A percentile compares a stretch with the other conserved stretches of the same genome.
Evolutionary conservation across 192 early-diverging fungal genomes (phyloP).

Genomic region (Gonapodya prolifera): DNA sequence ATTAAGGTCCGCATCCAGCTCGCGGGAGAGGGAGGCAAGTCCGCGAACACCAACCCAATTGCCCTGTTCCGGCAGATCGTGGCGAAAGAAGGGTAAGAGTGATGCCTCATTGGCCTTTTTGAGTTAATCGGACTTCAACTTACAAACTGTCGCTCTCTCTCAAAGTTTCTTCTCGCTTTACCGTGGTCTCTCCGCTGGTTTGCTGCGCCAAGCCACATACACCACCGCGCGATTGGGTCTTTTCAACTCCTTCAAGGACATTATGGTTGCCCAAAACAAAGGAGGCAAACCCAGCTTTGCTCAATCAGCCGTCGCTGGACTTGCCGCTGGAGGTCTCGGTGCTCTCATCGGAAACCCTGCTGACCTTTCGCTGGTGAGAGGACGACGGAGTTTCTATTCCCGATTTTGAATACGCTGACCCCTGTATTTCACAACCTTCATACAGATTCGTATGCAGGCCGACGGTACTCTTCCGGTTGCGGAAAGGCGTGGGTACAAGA

Average conservation of each 20-base stretch:
- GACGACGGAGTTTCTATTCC: not conserved
- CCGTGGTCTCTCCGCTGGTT: slow-evolving; percentile 34
- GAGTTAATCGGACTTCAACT: not conserved
- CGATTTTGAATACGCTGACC: not conserved
- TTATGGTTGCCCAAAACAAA: slow-evolving; percentile 15
- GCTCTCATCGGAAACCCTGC: slow-evolving; percentile 29
- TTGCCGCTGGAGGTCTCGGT: slow-evolving; percentile 33
- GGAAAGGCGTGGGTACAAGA: slow-evolving; percentile 26
- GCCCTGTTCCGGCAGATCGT: slow-evolving; percentile 19
- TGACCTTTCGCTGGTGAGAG: slow-evolving; percentile 21
- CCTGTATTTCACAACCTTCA: not conserved
- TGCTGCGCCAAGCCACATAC: slow-evolving; percentile 41
- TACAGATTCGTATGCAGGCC: slow-evolving; percentile 22
- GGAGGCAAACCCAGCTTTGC: slow-evolving; percentile 18
- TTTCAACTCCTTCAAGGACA: slow-evolving; percentile 33
- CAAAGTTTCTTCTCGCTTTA: slow-evolving; percentile 21
- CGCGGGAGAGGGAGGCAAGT: slow-evolving; percentile 22
- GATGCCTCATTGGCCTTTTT: not conserved
- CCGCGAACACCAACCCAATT: slow-evolving; percentile 19
- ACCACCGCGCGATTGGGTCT: slow-evolving; percentile 37
- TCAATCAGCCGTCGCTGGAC: slow-evolving; percentile 24
- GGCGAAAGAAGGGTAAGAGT: slow-evolving; percentile 13
- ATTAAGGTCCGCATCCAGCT: slow-evolving; percentile 38
- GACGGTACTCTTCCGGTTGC: slow-evolving; percentile 26
- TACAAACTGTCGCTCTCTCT: not conserved